phyloP scores from a whole-genome alignment of 805 yeast genomes.

The Zygosaccharomyces rouxii region DNA sequence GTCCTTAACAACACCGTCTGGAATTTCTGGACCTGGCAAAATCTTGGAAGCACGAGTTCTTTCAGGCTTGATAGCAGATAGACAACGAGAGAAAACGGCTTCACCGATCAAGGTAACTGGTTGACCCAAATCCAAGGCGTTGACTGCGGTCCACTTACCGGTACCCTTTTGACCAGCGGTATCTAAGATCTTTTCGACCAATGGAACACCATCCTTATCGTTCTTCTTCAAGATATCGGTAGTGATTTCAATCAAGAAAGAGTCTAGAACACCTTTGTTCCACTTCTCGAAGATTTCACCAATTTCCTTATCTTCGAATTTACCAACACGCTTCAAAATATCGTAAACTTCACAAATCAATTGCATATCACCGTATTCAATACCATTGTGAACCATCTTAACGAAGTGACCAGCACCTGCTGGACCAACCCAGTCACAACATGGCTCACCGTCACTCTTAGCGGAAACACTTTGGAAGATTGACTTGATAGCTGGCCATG shows the following conservation, averaged over 20 bases:
- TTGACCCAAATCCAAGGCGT: slow-evolving; percentile 95
- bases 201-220: slow-evolving; percentile 86
- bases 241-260: slow-evolving; percentile 94
- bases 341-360: slow-evolving; percentile 97
- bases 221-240: slow-evolving; percentile 87
- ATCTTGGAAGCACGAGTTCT: slow-evolving; percentile 79
- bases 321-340: slow-evolving; percentile 89
- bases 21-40: slow-evolving; percentile 72
- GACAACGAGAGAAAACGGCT: slow-evolving; percentile 95
- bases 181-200: slow-evolving; percentile 95
- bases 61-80: slow-evolving; percentile 88
- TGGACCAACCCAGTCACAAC: slow-evolving; percentile 99
- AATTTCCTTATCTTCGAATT: slow-evolving; percentile 84
- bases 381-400: slow-evolving; percentile 99
- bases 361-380: slow-evolving; percentile 99
- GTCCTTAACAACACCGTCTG: slow-evolving; percentile 64
- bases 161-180: slow-evolving; percentile 99
- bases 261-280: slow-evolving; percentile 97
- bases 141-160: slow-evolving; percentile 99
- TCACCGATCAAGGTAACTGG: slow-evolving; percentile 98
- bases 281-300: slow-evolving; percentile 87
- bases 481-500: slow-evolving; percentile 97
- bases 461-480: slow-evolving; percentile 96
- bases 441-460: slow-evolving; percentile 96
- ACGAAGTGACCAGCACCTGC: slow-evolving; percentile 99